These are phyloP conservation scores for Punctularia strigosozonata DNA, from an alignment of 768 basidiomycete species.

Conservation along the genomic window DNA sequence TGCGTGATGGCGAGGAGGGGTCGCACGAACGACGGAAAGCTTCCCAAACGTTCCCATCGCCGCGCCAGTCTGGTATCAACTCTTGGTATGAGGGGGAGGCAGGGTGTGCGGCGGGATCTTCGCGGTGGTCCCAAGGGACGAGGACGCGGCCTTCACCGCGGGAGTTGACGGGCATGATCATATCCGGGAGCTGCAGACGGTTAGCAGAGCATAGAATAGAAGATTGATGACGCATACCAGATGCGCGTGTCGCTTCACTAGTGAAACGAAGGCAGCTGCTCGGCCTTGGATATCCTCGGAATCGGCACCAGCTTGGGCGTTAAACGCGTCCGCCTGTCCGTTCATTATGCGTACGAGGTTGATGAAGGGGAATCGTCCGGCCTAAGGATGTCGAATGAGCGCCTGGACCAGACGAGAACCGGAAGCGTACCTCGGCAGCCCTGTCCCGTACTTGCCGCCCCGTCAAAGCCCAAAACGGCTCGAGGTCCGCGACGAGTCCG, in stretches of 20 bases:
- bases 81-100: slow-evolving; percentile 50
- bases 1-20: slow-evolving; percentile 67
- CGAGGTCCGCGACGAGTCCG: slow-evolving; percentile 63
- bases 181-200: slow-evolving; percentile 63
- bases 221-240: too few relatives aligned
- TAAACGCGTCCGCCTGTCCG: slow-evolving; percentile 49
- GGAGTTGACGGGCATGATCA: slow-evolving; percentile 91
- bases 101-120: too few relatives aligned
- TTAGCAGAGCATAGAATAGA: too few relatives aligned
- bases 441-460: slow-evolving; percentile 64
- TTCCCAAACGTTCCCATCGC: slow-evolving; percentile 85
- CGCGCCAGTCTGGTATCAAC: slow-evolving; percentile 79
- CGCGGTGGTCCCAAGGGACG: slow-evolving; percentile 86
- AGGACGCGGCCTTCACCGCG: slow-evolving; percentile 90
- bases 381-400: slow-evolving; percentile 24
- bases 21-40: slow-evolving; percentile 87
- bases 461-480: slow-evolving; percentile 71
- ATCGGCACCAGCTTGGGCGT: slow-evolving; percentile 45
- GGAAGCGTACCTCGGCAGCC: slow-evolving; percentile 36
- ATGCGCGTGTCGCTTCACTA: too few relatives aligned
- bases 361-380: slow-evolving; percentile 70
- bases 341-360: slow-evolving; percentile 72
- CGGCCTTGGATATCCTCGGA: slow-evolving; percentile 65
- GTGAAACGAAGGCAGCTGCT: too few relatives aligned
- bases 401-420: background rate